These are phyloP conservation scores for Conticribra guillardii DNA, from an alignment of 108 stramenopile species.

Conservation along the genomic window DNA sequence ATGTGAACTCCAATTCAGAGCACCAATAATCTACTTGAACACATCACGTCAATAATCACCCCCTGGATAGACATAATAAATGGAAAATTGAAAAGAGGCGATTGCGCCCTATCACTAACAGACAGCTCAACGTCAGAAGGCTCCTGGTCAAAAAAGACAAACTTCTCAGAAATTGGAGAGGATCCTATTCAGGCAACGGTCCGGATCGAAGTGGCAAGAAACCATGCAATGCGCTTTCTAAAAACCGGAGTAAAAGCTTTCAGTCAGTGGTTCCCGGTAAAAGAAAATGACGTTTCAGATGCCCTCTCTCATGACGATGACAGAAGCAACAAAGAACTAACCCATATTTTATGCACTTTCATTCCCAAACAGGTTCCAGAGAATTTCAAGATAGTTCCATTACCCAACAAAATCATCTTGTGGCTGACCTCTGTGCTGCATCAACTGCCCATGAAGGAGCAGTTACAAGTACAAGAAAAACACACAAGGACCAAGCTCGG, in stretches of 20 bases:
- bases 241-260: too few relatives aligned
- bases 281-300: too few relatives aligned
- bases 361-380: too few relatives aligned
- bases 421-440: too few relatives aligned
- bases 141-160: constrained; percentile 2
- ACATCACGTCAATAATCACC: constrained; percentile 18
- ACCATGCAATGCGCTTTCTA: too few relatives aligned
- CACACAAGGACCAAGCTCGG: too few relatives aligned
- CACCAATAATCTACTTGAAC: constrained; percentile 25
- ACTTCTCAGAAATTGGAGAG: constrained; percentile 1
- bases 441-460: constrained; percentile 4
- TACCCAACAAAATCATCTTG: too few relatives aligned
- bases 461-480: constrained; percentile 6
- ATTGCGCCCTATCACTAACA: not conserved
- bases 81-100: not conserved
- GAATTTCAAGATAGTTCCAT: too few relatives aligned
- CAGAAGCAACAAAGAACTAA: constrained; percentile 18
- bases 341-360: constrained; percentile 2
- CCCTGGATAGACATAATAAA: constrained; percentile 28
- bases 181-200: too few relatives aligned
- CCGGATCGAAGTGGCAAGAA: too few relatives aligned
- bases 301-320: constrained; percentile 11
- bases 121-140: constrained; percentile 11
- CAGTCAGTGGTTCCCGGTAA: too few relatives aligned
- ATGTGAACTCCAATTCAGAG: not conserved